Conservation (phyloP, 2,329 filamentous ascomycete species). For the Domatiomyces globalis region DNA sequence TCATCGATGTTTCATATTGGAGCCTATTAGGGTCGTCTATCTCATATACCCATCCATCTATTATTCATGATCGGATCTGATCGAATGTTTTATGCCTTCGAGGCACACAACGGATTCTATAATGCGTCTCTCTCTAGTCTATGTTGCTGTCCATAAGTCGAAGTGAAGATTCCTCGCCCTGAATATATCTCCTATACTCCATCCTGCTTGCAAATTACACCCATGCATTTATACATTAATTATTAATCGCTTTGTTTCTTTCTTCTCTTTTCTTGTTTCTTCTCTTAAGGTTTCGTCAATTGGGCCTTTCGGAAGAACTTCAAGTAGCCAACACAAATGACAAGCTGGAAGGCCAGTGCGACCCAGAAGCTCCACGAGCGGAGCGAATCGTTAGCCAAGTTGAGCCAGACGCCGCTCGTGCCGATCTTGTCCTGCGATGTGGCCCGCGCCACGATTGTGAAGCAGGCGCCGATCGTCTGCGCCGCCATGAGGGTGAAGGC, state of each 20-base stretch:
- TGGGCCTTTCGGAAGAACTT: constrained; percentile 15
- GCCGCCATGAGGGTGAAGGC: constrained; percentile 39
- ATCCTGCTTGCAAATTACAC: no score
- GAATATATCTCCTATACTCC: background rate
- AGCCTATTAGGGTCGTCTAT: no score
- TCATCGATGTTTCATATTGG: no score
- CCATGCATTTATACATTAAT: background rate
- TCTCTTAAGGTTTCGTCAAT: constrained; percentile 1
- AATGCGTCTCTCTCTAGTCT: background rate
- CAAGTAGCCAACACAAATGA: constrained; percentile 43
- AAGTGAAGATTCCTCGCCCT: background rate
- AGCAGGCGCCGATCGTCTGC: constrained; percentile 39
- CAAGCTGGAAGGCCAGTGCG: constrained; percentile 36
- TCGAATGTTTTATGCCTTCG: background rate
- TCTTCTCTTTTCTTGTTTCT: background rate
- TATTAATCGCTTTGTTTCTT: background rate
- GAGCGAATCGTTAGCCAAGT: constrained; percentile 26
- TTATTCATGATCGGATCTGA: background rate
- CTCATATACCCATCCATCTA: background rate
- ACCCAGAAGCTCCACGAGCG: constrained; percentile 39
- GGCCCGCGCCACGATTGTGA: constrained; percentile 40
- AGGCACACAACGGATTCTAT: background rate
- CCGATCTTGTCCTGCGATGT: constrained; percentile 39
- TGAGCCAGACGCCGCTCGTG: constrained; percentile 40
- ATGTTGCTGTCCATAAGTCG: background rate